Base-by-base conservation (phyloP, 768 basidiomycete genomes). In the Leccinum olivaceopallidum region DNA sequence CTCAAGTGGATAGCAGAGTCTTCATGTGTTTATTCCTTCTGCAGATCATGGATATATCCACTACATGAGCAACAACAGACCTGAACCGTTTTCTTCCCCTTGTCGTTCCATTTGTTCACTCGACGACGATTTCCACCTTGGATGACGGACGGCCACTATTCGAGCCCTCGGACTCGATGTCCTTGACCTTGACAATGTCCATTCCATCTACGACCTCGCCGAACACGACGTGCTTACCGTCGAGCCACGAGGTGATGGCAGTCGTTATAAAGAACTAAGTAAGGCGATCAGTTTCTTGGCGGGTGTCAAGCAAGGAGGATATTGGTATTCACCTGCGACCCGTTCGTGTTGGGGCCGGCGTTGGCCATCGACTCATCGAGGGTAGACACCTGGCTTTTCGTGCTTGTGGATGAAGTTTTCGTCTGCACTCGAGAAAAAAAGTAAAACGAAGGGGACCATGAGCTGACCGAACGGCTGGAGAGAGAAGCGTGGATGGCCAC, bases 301-400 rank as follows among this genome's bases (percentile, higher is more conserved):
- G 7, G 10, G 13, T 6, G 14, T 49, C 39, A 32, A 18, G 42
- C 39, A 20, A 26, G 30, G 44, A 53, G 13, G 26, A 30, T 3
- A 13, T 24, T 22, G 1, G 66, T 9, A 49, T 77, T 57, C 56
- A 86, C 83, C 73, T 91, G 91, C 14, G 90, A 92, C 36, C 92
- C 90, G 28, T 91, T 92, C 42, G 90, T 91, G 76, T 89, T 83
- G 2, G 79, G 78, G 54, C 94, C 93, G 37, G 93, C 91, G 66
- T 92, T 97, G 42, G 95, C 95, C 90, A 92, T 92, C 47, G 88
- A 89, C 24, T 24, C 22, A 24, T 24, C 22, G 22, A 24, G 63
- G 92, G 81, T 22, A 90, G 75, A 68, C 83, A 22, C 22, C 87
- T 9, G 86, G 83, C 68, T 81, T 83, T 65, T 76, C 73, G 73